Percentiles rank a stretch among this genome's conserved stretches.
Evolutionary conservation across 2,329 filamentous ascomycete species (phyloP).

Genomic region (Septoria petroselini): DNA sequence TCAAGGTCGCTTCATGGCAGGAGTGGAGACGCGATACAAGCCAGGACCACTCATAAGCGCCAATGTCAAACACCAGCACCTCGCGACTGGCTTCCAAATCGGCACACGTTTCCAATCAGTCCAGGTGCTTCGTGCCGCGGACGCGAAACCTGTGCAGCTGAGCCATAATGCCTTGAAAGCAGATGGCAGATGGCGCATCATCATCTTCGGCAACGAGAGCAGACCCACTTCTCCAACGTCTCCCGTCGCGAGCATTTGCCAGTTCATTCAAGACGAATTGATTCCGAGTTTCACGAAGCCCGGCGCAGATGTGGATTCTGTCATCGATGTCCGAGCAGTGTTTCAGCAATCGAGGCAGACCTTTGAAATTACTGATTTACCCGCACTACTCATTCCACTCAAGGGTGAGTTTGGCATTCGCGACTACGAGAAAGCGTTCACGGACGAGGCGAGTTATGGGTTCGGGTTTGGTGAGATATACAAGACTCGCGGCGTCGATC

Average conservation of each 20-base stretch:
- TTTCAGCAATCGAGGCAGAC: slow-evolving; percentile 33
- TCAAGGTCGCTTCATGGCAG: slow-evolving; percentile 38
- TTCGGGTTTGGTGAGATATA: slow-evolving; percentile 46
- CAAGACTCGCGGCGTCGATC: slow-evolving; percentile 57
- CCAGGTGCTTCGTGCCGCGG: slow-evolving; percentile 35
- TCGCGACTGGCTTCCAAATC: slow-evolving; percentile 35
- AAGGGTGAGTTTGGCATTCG: slow-evolving; percentile 38
- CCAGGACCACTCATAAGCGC: slow-evolving; percentile 29
- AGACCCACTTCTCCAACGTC: slow-evolving; percentile 24
- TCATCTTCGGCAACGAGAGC: slow-evolving; percentile 32
- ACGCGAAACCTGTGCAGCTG: slow-evolving; percentile 38
- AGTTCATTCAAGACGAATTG: slow-evolving; percentile 23
- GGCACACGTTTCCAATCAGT: slow-evolving; percentile 37
- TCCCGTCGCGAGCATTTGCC: slow-evolving; percentile 27
- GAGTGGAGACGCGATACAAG: slow-evolving; percentile 33
- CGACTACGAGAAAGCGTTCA: slow-evolving; percentile 45
- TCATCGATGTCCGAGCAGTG: slow-evolving; percentile 53
- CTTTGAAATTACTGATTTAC: slow-evolving; percentile 40
- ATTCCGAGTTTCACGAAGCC: slow-evolving; percentile 41
- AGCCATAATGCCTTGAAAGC: slow-evolving; percentile 36
- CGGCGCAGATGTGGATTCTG: slow-evolving; percentile 42
- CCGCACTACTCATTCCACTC: slow-evolving; percentile 45
- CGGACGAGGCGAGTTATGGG: slow-evolving; percentile 45
- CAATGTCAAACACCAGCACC: slow-evolving; percentile 29
- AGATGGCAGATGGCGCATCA: slow-evolving; percentile 37